A percentile compares a stretch with the other conserved stretches of the same genome.
These are phyloP conservation scores for Suillus spraguei DNA, from an alignment of 768 basidiomycete genomes.

Conservation along the genomic window DNA sequence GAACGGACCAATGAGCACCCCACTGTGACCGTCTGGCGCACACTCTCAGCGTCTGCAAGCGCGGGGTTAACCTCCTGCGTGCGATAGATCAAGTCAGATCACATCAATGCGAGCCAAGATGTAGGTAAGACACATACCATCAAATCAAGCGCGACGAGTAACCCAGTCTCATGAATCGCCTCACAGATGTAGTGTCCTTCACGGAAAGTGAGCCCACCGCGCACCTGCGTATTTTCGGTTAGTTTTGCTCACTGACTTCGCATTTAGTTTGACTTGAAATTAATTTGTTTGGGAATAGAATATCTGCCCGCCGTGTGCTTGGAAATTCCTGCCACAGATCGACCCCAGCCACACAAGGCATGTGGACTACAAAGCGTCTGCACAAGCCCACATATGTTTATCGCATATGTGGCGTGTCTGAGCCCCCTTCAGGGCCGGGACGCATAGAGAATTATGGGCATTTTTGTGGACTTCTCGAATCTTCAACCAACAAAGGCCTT, in stretches of 20 bases:
- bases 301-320: background rate
- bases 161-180: too few relatives aligned
- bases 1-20: constrained; percentile 81
- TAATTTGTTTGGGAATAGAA: background rate
- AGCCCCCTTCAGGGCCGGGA: background rate
- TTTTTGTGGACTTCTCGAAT: background rate
- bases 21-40: too few relatives aligned
- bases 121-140: constrained; percentile 60
- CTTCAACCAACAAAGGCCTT: background rate
- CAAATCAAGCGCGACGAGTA: constrained; percentile 78
- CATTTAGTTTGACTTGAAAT: background rate
- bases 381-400: background rate
- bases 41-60: too few relatives aligned
- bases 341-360: background rate
- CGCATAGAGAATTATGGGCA: too few relatives aligned
- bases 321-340: background rate
- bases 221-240: too few relatives aligned
- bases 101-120: too few relatives aligned
- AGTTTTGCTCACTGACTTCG: too few relatives aligned
- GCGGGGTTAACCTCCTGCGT: too few relatives aligned
- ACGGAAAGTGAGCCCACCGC: constrained; percentile 41
- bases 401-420: background rate
- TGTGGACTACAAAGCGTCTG: background rate
- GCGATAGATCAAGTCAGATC: too few relatives aligned
- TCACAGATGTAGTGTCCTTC: too few relatives aligned